phyloP scores from a whole-genome alignment of 148 eudicot species.

The Cornus kousa region DNA sequence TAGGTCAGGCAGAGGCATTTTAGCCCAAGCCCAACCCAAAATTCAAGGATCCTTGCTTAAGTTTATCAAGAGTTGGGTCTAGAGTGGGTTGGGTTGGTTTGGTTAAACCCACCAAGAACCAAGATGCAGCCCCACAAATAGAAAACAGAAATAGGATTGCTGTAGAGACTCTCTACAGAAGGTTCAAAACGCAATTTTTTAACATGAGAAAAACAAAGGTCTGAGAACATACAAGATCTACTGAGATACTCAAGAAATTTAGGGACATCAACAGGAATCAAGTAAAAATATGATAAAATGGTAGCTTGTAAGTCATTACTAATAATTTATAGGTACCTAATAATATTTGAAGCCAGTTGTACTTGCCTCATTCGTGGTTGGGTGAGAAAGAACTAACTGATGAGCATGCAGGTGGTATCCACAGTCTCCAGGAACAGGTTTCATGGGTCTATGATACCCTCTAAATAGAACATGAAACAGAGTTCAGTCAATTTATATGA shows the following conservation, averaged over 20 bases:
- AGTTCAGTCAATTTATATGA: not conserved
- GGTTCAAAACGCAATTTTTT: not conserved
- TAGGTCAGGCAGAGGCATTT: too few relatives aligned
- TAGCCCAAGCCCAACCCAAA: too few relatives aligned
- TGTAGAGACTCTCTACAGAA: too few relatives aligned
- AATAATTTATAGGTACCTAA: not conserved
- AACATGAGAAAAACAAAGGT: not conserved
- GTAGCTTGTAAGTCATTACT: not conserved
- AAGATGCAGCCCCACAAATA: too few relatives aligned
- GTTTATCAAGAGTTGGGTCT: too few relatives aligned
- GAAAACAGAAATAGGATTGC: too few relatives aligned
- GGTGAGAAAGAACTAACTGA: conserved; percentile 59
- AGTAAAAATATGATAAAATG: not conserved
- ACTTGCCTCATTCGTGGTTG: conserved; percentile 70
- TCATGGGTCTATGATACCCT: conserved; percentile 75
- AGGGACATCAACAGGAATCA: not conserved
- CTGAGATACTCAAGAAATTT: not conserved
- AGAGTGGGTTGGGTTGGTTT: too few relatives aligned
- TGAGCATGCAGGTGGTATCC: conserved; percentile 97
- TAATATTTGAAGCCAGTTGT: not conserved
- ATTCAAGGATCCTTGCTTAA: too few relatives aligned
- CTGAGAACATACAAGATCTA: not conserved
- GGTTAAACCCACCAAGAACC: too few relatives aligned
- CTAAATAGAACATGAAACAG: conserved; percentile 31
- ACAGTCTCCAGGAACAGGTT: conserved; percentile 96